phyloP scores from a whole-genome alignment of 2,329 filamentous ascomycete species.

The Ophiostoma australiae region DNA sequence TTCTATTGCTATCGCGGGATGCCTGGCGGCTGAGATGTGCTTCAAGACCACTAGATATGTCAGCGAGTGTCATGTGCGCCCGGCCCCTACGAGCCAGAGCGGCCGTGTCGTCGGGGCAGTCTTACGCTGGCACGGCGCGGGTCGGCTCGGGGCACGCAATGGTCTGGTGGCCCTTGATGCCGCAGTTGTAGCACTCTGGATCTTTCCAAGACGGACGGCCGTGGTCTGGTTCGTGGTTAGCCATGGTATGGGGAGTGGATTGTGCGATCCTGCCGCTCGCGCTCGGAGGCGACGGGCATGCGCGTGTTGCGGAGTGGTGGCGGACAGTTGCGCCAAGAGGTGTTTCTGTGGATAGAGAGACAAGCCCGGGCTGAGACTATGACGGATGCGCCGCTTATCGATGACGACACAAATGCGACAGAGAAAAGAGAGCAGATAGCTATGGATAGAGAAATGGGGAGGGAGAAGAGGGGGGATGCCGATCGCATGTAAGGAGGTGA shows the following conservation, averaged over 20 bases:
- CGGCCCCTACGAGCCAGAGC: neutral
- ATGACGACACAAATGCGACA: conserved; percentile 12
- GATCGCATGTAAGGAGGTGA: neutral
- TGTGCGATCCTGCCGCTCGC: conserved; percentile 6
- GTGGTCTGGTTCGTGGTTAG: conserved; percentile 32
- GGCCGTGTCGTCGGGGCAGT: neutral
- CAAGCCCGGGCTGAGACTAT: neutral
- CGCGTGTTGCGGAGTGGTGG: neutral
- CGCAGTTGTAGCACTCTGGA: conserved; percentile 51
- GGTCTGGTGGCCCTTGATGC: conserved; percentile 47
- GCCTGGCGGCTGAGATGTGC: conserved; percentile 30
- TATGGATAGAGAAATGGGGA: neutral
- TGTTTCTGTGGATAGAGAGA: neutral
- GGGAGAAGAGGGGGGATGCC: neutral
- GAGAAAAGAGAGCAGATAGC: neutral
- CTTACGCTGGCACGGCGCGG: conserved; percentile 48
- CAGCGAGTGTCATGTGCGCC: neutral
- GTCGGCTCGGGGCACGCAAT: conserved; percentile 50
- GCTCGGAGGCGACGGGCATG: neutral
- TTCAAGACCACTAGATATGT: conserved; percentile 28
- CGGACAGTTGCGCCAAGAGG: neutral
- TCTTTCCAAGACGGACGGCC: conserved; percentile 30
- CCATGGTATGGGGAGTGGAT: conserved; percentile 24
- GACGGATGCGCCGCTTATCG: neutral
- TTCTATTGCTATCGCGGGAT: conserved; percentile 25